These are phyloP conservation scores for Cyclotella atomus DNA, from an alignment of 108 stramenopile genomes.

Conservation along the genomic window DNA sequence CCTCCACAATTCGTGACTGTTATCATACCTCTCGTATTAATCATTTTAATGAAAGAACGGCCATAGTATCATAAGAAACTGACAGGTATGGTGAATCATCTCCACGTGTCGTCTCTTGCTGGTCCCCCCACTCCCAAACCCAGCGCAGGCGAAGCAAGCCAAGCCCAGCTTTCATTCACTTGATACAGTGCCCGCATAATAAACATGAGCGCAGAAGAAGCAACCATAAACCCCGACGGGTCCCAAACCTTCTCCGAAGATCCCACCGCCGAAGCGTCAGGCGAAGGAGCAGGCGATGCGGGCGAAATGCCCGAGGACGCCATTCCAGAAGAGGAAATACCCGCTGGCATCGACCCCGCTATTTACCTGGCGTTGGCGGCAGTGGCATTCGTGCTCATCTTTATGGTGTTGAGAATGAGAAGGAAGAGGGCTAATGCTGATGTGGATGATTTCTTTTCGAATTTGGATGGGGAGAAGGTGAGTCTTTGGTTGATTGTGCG, in stretches of 20 bases:
- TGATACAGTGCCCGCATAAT: not conserved
- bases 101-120: too few relatives aligned
- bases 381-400: conserved; percentile 53
- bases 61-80: too few relatives aligned
- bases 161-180: not conserved
- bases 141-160: not conserved
- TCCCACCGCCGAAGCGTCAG: conserved; percentile 13
- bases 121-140: too few relatives aligned
- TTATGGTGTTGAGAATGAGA: conserved; percentile 50
- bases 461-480: conserved; percentile 87
- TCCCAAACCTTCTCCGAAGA: conserved; percentile 69
- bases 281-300: too few relatives aligned
- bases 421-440: conserved; percentile 58
- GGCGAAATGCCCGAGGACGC: conserved; percentile 9
- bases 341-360: conserved; percentile 76
- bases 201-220: conserved; percentile 52
- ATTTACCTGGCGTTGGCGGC: conserved; percentile 73
- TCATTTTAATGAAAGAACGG: too few relatives aligned
- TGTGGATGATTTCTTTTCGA: conserved; percentile 79
- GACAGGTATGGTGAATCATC: too few relatives aligned
- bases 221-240: conserved; percentile 82
- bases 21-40: too few relatives aligned
- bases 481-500: too few relatives aligned
- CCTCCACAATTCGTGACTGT: too few relatives aligned
- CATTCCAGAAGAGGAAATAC: conserved; percentile 15